phyloP scores from a whole-genome alignment of 495 filamentous ascomycete genomes.

The Gamarada debralockiae region DNA sequence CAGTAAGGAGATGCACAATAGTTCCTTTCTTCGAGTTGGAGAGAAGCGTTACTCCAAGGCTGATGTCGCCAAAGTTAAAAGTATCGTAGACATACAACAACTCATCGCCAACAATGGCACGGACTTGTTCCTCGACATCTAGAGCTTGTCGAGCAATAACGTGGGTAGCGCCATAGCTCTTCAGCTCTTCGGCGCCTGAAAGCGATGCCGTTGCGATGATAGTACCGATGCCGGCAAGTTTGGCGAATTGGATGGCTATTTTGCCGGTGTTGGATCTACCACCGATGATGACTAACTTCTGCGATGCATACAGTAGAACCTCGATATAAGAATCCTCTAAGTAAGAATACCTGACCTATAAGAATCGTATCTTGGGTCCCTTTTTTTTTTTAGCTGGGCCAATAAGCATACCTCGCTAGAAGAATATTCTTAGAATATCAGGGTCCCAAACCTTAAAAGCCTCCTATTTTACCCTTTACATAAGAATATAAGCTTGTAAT shows the following conservation, averaged over 20 bases:
- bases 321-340: no score
- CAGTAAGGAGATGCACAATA: conserved; percentile 6
- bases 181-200: conserved; percentile 11
- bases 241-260: conserved; percentile 29
- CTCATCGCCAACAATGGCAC: conserved; percentile 25
- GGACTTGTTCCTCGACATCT: conserved; percentile 39
- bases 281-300: conserved; percentile 8
- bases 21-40: conserved; percentile 16
- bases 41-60: conserved; percentile 5
- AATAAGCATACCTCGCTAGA: no score
- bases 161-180: conserved; percentile 30
- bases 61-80: conserved; percentile 24
- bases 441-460: no score
- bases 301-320: background rate
- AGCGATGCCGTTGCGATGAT: conserved; percentile 23
- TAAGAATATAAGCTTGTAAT: no score
- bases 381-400: no score
- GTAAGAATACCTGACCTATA: no score
- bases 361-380: no score
- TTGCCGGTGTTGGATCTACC: conserved; percentile 28
- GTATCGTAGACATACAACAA: conserved; percentile 27
- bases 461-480: no score
- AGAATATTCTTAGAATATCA: no score
- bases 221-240: conserved; percentile 25
- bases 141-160: conserved; percentile 34